A percentile compares a stretch with the other conserved stretches of the same genome.
Conservation (phyloP, 2,329 filamentous ascomycete genomes). For the Fusarium humuli region DNA sequence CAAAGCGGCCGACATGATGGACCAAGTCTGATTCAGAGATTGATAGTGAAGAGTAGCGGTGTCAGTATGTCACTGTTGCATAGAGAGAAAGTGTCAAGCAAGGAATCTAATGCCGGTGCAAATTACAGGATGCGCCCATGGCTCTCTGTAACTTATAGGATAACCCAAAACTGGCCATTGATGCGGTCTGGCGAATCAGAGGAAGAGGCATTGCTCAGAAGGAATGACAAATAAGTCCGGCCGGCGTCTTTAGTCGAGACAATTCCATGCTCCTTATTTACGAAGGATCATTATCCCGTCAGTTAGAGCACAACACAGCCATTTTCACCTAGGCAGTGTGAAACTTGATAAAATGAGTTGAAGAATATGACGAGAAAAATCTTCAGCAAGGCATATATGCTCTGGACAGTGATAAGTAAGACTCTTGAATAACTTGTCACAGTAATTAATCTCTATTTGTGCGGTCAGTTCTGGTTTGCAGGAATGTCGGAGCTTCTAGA, state of each 20-base stretch:
- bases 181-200: constrained; percentile 18
- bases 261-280: constrained; percentile 24
- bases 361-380: not conserved
- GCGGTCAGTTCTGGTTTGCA: not conserved
- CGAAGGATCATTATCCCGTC: constrained; percentile 16
- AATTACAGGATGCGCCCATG: constrained; percentile 24
- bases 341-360: not conserved
- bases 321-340: not conserved
- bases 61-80: not conserved
- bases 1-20: not conserved
- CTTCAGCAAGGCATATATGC: too few relatives aligned
- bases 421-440: not conserved
- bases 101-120: constrained; percentile 8
- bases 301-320: constrained; percentile 14
- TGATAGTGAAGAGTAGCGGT: not conserved
- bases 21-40: not conserved
- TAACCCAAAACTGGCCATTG: not conserved
- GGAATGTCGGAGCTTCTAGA: not conserved
- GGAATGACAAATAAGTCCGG: constrained; percentile 15
- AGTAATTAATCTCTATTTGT: not conserved
- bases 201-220: not conserved
- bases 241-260: constrained; percentile 24
- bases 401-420: too few relatives aligned
- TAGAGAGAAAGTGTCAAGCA: not conserved
- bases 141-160: not conserved